These are phyloP conservation scores for Acanthamoeba sp. DNA, from an alignment of 208 protist genomes.

Conservation along the genomic window DNA sequence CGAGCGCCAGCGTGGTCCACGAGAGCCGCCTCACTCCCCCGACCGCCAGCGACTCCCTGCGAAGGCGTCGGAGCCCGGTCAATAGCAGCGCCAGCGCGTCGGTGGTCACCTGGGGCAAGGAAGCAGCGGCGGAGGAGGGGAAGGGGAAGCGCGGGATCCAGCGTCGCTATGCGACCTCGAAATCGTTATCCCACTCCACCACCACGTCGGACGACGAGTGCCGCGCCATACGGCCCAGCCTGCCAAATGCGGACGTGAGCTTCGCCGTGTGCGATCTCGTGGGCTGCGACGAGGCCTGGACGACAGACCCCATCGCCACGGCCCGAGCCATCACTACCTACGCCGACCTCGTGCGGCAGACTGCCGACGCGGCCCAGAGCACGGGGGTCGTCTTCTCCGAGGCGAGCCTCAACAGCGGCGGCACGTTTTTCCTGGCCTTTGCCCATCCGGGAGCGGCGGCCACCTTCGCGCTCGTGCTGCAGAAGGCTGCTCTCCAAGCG, in stretches of 20 bases:
- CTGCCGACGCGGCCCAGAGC: background rate
- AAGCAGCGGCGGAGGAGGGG: background rate
- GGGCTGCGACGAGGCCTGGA: background rate
- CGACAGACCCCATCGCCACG: background rate
- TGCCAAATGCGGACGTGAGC: background rate
- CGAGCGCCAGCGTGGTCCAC: background rate
- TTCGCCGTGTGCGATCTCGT: background rate
- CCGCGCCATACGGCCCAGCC: too few relatives aligned
- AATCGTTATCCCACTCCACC: background rate
- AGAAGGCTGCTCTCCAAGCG: background rate
- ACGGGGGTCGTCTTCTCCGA: constrained; percentile 1
- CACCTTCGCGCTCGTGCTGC: background rate
- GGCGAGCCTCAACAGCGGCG: background rate
- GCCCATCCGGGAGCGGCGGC: background rate
- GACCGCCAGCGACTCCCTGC: background rate
- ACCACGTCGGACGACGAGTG: background rate
- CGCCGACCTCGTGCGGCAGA: background rate
- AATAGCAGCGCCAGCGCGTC: background rate
- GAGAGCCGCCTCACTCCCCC: background rate
- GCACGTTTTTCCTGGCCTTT: constrained; percentile 6
- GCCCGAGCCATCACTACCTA: background rate
- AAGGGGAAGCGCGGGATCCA: too few relatives aligned
- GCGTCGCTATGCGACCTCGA: too few relatives aligned
- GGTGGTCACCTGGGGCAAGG: background rate
- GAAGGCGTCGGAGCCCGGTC: too few relatives aligned